Base-by-base conservation (phyloP, 345 rosid species). In the Gossypium herbaceum region DNA sequence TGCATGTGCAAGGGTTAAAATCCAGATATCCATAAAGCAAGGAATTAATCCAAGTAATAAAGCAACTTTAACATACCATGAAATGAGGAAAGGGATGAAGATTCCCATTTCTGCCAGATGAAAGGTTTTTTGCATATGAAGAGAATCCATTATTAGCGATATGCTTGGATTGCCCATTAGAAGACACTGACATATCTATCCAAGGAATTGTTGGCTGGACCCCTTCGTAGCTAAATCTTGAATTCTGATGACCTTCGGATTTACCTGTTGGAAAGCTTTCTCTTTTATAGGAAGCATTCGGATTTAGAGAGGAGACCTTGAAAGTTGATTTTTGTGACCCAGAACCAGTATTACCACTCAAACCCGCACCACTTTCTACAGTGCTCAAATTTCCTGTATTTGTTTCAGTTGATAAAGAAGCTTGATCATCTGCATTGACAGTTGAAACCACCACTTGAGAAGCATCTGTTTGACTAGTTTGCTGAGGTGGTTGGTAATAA, bases 21-120 rank as follows among this genome's bases (percentile, higher is more conserved):
- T 6, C 12, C 50, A 55, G 9, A 20, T 4, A 27, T 71, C 50
- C 12, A 6, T 39, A 71, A 17, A 3, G 45, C 27, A 64, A 47
- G 3, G 16, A 64, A 34, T 71, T 9, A 71, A 56, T 55, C 9
- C 6, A 27, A 7, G 64, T 11, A 41, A 54, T 34, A 70, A 22
- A 27, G 68, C 12, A 63, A 51, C 16, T 17, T 12, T 3, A 76
- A 78, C 88, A 52, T 79, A 92, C 91, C 50, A 76, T 50, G 80
- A 80, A 64, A 61, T 82, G 82, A 68, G 89, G 75, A 57, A 74
- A 72, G 43, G 79, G 41, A 0, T 71, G 84, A 73, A 72, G 83
- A 76, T 76, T 86, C 73, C 66, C 80, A 76, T 78, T 85, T 81
- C 85, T 85, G 29, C 88, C 82, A 9, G 96, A 79, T 12, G 83